phyloP scores from a whole-genome alignment of 768 basidiomycete genomes.

The Mycena floridula region DNA sequence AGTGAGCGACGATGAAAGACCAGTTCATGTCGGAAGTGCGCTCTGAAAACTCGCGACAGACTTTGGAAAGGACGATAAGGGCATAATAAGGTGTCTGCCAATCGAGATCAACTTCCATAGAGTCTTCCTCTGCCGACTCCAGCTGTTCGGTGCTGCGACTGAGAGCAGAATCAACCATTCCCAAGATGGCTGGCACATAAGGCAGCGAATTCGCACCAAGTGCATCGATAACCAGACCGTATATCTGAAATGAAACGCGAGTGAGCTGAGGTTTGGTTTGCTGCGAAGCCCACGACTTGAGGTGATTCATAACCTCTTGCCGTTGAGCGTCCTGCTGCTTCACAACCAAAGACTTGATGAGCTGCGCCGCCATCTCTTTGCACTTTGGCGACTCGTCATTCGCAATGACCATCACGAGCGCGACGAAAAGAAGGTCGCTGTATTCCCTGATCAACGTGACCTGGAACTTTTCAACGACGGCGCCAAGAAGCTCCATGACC shows the following conservation, averaged over 20 bases:
- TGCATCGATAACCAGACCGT: slow-evolving; percentile 73
- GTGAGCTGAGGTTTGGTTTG: slow-evolving; percentile 52
- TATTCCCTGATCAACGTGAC: slow-evolving; percentile 67
- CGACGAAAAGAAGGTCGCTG: slow-evolving; percentile 84
- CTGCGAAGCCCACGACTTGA: slow-evolving; percentile 77
- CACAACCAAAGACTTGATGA: slow-evolving; percentile 71
- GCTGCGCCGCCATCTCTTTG: slow-evolving; percentile 78
- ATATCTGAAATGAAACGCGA: slow-evolving; percentile 76
- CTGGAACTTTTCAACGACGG: slow-evolving; percentile 82
- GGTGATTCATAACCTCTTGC: slow-evolving; percentile 53
- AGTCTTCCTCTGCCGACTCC: slow-evolving; percentile 33
- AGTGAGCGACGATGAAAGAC: slow-evolving; percentile 53
- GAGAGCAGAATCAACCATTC: slow-evolving; percentile 49
- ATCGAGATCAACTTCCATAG: slow-evolving; percentile 52
- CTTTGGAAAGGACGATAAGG: slow-evolving; percentile 59
- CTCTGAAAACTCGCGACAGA: slow-evolving; percentile 51
- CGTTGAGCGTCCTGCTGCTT: slow-evolving; percentile 59
- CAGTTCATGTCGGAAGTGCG: slow-evolving; percentile 49
- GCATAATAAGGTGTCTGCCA: slow-evolving; percentile 86
- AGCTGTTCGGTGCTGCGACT: slow-evolving; percentile 35
- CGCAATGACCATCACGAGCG: slow-evolving; percentile 86
- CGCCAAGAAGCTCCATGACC: slow-evolving; percentile 90
- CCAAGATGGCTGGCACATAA: slow-evolving; percentile 43
- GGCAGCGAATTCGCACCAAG: slow-evolving; percentile 40
- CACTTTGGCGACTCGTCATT: slow-evolving; percentile 92